Evolutionary conservation across 2,329 filamentous ascomycete genomes (phyloP), one percentile per base, ranked within the genome.

Genomic region (Penicillium sp.): DNA sequence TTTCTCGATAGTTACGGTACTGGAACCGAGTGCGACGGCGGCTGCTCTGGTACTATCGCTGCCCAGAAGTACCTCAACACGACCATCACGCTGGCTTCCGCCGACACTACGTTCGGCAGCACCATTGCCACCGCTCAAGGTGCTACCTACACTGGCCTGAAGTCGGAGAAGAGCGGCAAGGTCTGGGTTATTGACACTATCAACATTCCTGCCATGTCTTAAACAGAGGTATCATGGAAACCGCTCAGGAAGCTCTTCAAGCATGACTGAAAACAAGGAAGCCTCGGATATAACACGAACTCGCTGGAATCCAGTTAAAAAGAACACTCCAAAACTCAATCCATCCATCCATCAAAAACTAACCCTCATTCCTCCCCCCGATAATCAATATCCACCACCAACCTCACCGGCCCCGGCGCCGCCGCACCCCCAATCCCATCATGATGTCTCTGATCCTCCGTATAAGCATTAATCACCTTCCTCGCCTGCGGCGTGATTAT

Each of bases 1-100:
- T 6, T 17, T 17, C 14, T 11, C 4, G 3, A n/a, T 17, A 48
- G 43, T 15, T 48, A 48, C 12, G 43, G 76, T 34, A 79, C 76
- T 1, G 76, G 76, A n/a, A 80, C 76, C 2, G 75, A 79, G 62
- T 80, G 77, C 47, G 62, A 78, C 60, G 54, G 67, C 15, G 63
- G 59, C 43, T 80, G 77, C 67, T 73, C 69, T 0, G 74, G 73
- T n/a, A 79, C 78, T n/a, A 64, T 76, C 31, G 70, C 72, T 5
- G 63, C 69, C 5, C 77, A 80, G 66, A 67, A 69, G 15, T 79
- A 80, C 61, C 55, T 72, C 42, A 74, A 78, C 58, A 79, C 76
- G 0, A 66, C 66, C n/a, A 75, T 79, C 57, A 79, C 75, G 15
- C 70, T 79, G 5, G 71, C 69, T 0, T 63, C 65, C 5, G 69